These are phyloP conservation scores for Hortiboletus flavorubellus DNA, from an alignment of 768 basidiomycete genomes.

Conservation along the genomic window DNA sequence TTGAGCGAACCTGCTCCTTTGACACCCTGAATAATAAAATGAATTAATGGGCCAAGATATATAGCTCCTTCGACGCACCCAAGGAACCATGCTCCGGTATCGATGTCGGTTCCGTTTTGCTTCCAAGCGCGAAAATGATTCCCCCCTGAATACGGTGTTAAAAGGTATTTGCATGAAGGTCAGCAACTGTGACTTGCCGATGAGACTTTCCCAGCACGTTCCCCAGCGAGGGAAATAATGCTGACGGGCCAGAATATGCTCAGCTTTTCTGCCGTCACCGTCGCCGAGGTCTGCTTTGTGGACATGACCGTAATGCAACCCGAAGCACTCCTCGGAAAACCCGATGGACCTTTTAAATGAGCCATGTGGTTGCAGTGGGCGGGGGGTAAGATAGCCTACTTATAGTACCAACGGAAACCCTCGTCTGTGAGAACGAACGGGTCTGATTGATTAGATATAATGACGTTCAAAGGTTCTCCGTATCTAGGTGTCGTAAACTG, in stretches of 20 bases:
- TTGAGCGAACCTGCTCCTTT: conserved; percentile 54
- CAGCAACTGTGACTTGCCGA: conserved; percentile 37
- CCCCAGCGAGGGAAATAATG: conserved; percentile 77
- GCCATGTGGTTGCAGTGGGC: not conserved
- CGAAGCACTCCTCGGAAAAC: conserved; percentile 79
- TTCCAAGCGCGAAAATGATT: conserved; percentile 89
- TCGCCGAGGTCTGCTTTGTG: conserved; percentile 85
- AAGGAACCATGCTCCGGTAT: conserved; percentile 82
- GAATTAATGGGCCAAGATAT: not conserved
- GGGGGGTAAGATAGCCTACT: conserved; percentile 35
- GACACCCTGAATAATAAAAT: conserved; percentile 49
- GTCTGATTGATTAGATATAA: conserved; percentile 76
- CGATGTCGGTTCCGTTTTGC: conserved; percentile 72
- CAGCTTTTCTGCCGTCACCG: conserved; percentile 64
- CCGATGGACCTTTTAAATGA: conserved; percentile 62
- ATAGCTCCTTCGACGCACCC: conserved; percentile 45
- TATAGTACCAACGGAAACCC: conserved; percentile 68
- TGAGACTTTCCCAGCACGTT: conserved; percentile 85
- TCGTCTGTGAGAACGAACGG: conserved; percentile 73
- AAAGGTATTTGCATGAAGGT: not conserved
- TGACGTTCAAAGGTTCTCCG: conserved; percentile 83
- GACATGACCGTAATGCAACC: conserved; percentile 69
- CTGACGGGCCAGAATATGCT: conserved; percentile 74
- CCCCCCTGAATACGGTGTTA: conserved; percentile 48
- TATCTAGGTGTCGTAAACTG: conserved; percentile 62